phyloP scores from a whole-genome alignment of 2,329 filamentous ascomycete genomes.

The Podosphaera aphanis region DNA sequence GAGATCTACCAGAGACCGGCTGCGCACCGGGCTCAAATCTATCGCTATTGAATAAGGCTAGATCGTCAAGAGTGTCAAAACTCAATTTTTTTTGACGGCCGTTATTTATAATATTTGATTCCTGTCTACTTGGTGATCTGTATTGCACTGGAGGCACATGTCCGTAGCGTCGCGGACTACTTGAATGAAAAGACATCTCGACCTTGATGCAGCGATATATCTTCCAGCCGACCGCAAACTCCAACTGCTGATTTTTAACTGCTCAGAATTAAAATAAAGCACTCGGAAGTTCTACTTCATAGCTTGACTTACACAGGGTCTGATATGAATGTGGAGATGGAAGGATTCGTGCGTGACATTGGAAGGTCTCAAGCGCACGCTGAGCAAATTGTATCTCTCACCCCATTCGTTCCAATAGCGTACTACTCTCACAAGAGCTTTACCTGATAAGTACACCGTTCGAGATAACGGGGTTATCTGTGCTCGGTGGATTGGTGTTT shows the following conservation, averaged over 20 bases:
- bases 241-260: too few species aligned
- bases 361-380: not conserved
- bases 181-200: slow-evolving; percentile 35
- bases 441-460: not conserved
- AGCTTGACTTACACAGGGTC: slow-evolving; percentile 7
- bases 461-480: not conserved
- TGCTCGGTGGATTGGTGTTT: not conserved
- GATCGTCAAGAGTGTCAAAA: slow-evolving; percentile 57
- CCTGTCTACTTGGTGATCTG: slow-evolving; percentile 19
- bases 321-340: slow-evolving; percentile 3
- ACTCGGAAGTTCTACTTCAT: slow-evolving; percentile 4
- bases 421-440: not conserved
- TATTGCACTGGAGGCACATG: slow-evolving; percentile 44
- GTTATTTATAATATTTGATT: slow-evolving; percentile 18
- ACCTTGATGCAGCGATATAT: slow-evolving; percentile 3
- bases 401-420: not conserved
- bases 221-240: slow-evolving; percentile 1
- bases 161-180: slow-evolving; percentile 40
- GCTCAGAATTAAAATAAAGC: slow-evolving; percentile 1
- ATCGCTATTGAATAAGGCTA: slow-evolving; percentile 23
- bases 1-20: slow-evolving; percentile 9
- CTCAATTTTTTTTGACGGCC: slow-evolving; percentile 32
- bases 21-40: slow-evolving; percentile 15
- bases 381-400: not conserved
- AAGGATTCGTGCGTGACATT: slow-evolving; percentile 1